Evolutionary conservation across 176 grass and related monocot genomes (phyloP), one percentile per base, ranked within the genome.

Genomic region (Oryza officinalis): DNA sequence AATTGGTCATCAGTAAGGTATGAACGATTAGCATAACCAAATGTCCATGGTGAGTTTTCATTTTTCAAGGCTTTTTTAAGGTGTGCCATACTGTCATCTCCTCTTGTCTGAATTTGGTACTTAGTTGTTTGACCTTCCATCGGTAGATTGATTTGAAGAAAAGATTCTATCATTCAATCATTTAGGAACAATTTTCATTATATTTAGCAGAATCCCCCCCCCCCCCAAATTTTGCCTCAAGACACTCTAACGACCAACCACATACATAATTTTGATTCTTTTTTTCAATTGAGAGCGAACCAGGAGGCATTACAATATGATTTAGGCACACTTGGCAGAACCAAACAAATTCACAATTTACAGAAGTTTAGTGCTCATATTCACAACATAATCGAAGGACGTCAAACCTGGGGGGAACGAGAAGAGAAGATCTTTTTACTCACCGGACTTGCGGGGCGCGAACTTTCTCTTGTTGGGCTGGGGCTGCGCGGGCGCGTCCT

Each of bases 391-490:
- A 82, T 38, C 27, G 2, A 14, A 61, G 28, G 54, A 3, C 68
- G 18, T 10, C 43, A 7, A n/a, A 5, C 10, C 11, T 5, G 13
- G 1, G 2, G 3, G 3, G 10, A 40, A 43, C 4, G 5, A 30
- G 17, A 64, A 12, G 6, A 11, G 3, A 10, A 6, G 2, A 11
- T 43, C 70, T 17, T 17, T 32, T 69, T 8, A 86, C 79, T 61
- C 67, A 98, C 95, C 96, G 13, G 92, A 93, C 84, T 95, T 98
- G 82, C 93, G 93, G 43, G 92, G 74, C n/a, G 85, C 46, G 14
- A 94, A 47, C 64, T 94, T 99, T 83, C 96, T 91, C 87, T 99
- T 99, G 87, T 99, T 94, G 41, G 93, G 93, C 83, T 99, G 96
- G 25, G 96, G 96, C 83, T 95, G 96, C 14, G 91, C 89, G 3